Evolutionary conservation across 2,329 filamentous ascomycete species (phyloP), one percentile per base, ranked within the genome.

Genomic region (Sporothrix inflata): DNA sequence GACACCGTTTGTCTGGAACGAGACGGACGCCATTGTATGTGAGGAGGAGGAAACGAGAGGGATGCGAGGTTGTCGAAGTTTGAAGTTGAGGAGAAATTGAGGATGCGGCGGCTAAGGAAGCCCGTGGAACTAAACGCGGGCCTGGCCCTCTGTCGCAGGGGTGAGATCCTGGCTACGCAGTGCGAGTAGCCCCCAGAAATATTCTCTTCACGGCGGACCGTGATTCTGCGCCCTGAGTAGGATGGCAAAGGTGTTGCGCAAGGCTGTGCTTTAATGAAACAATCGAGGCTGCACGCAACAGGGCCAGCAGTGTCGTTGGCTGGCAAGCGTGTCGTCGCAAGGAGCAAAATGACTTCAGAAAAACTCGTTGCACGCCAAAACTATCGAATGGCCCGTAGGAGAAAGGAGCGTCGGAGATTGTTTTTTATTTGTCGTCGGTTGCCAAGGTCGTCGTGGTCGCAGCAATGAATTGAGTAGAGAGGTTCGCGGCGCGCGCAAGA

Each of bases 1-100:
- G 30, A 85, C 80, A 74, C 88, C 88, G 77, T 90, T 90, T 11
- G 86, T 83, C 76, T 89, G 87, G 8, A 86, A 82, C 42, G 79
- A 77, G 57, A 78, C 76, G 14, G 51, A 30, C 24, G 69, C 72
- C 71, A 72, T 73, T 53, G 47, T 53, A 30, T 55, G 74, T 45
- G 63, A 40, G 21, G 51, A 19, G 30, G 55, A 67, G 24, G 42
- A 27, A 19, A 24, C 19, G 63, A 27, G 60, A 9, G 38, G 30
- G 55, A 61, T 61, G 55, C 9, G 6, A 19, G 7, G n/a, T 24
- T 24, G 38, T 16, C 34, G 19, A 63, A n/a, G 34, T 4, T 14
- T 12, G 16, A 12, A 40, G 30, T 27, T 38, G 30, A 16, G 47
- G 6, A 49, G 21, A 38, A 5, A 12, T 34, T 12, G 45, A 51